Conservation (phyloP, 805 yeast species). For the Candida insectorum region DNA sequence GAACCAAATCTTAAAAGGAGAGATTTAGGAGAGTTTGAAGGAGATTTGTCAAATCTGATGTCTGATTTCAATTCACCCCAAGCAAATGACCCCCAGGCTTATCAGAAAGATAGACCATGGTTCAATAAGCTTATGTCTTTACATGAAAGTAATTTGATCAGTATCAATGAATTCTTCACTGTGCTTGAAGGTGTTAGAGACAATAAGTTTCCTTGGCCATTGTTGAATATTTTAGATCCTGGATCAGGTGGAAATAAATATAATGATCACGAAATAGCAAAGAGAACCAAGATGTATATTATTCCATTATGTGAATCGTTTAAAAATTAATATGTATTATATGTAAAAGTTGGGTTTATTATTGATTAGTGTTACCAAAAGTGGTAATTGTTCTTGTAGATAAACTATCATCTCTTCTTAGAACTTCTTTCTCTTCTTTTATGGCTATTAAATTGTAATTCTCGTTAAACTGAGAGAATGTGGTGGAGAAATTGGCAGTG, state of each 20-base stretch:
- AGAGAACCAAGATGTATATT: constrained; percentile 31
- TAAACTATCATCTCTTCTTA: constrained; percentile 9
- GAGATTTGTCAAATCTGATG: constrained; percentile 5
- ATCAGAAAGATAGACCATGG: constrained; percentile 36
- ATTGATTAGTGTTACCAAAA: neutral
- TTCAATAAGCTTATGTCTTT: constrained; percentile 29
- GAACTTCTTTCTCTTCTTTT: constrained; percentile 1
- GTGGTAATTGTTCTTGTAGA: constrained; percentile 1
- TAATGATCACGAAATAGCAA: constrained; percentile 28
- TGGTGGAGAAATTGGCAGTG: constrained; percentile 9
- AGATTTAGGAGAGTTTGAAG: constrained; percentile 11
- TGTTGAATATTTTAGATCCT: constrained; percentile 33
- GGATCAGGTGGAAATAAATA: constrained; percentile 20
- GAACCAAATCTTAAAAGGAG: too few species aligned
- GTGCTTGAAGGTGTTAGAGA: constrained; percentile 37
- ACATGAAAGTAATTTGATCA: constrained; percentile 23
- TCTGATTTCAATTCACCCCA: constrained; percentile 5
- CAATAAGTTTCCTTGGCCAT: constrained; percentile 32
- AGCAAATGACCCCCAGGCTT: constrained; percentile 8
- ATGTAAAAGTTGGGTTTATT: constrained; percentile 1
- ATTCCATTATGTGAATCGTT: constrained; percentile 22
- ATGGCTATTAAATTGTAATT: constrained; percentile 4
- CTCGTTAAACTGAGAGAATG: constrained; percentile 1
- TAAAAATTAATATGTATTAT: constrained; percentile 5
- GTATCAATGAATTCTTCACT: constrained; percentile 27